A percentile compares a stretch with the other conserved stretches of the same genome.
phyloP scores from a whole-genome alignment of 805 yeast genomes.

The Wickerhamia fluorescens region DNA sequence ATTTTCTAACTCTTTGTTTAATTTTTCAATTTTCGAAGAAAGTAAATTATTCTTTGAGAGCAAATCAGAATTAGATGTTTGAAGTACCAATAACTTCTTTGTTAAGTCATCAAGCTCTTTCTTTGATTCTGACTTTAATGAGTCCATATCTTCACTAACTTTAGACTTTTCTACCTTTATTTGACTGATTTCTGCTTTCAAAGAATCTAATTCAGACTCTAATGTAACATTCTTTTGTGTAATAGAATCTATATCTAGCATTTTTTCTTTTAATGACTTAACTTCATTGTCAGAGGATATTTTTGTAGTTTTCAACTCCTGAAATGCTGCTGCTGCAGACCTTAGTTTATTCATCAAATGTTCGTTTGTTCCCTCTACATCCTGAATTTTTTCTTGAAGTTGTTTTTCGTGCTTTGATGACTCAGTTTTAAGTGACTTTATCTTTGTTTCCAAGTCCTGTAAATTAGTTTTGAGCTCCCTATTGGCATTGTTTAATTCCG shows the following conservation, averaged over 20 bases:
- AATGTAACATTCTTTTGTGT: no score
- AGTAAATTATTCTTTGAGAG: not conserved
- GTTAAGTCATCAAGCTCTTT: conserved; percentile 5
- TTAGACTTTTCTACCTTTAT: conserved; percentile 1
- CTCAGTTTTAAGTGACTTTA: no score
- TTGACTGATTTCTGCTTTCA: conserved; percentile 1
- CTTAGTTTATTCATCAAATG: conserved; percentile 37
- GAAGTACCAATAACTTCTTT: conserved; percentile 1
- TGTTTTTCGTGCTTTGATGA: no score
- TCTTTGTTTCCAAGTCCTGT: conserved; percentile 6
- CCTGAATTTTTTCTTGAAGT: conserved; percentile 16
- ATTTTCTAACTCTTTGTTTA: not conserved
- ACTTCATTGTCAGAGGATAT: conserved; percentile 1
- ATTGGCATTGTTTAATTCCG: conserved; percentile 12
- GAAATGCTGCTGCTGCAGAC: conserved; percentile 30
- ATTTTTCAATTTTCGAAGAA: not conserved
- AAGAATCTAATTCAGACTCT: conserved; percentile 2
- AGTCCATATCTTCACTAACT: not conserved
- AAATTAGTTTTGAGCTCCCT: no score
- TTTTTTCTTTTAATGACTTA: no score
- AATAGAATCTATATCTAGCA: no score
- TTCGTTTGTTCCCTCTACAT: conserved; percentile 24
- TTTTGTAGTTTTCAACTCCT: conserved; percentile 8
- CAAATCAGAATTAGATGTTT: not conserved
- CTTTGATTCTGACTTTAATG: conserved; percentile 2